A percentile compares a stretch with the other conserved stretches of the same genome.
Conservation (phyloP, 1,284 basidiomycete genomes). For the Fistulina hepatica region DNA sequence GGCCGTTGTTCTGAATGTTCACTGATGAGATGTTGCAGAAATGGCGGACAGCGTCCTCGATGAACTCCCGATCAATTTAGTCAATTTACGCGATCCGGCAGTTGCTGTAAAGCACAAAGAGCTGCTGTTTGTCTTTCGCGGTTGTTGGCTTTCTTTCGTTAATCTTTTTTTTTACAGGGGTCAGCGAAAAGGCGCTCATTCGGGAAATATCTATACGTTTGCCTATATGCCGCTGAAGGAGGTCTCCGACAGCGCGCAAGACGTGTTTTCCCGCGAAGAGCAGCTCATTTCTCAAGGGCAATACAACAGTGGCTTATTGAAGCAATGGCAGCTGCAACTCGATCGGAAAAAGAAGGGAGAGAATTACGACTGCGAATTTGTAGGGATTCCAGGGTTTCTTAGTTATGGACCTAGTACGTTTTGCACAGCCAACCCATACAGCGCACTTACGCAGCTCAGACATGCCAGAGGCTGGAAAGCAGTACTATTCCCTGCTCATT, state of each 20-base stretch:
- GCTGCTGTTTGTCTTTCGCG: constrained; percentile 21
- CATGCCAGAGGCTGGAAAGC: constrained; percentile 21
- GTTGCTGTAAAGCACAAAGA: constrained; percentile 20
- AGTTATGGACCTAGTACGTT: constrained; percentile 19
- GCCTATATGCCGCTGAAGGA: neutral
- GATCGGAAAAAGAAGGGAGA: constrained; percentile 19
- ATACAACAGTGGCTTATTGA: constrained; percentile 21
- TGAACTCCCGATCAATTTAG: constrained; percentile 18
- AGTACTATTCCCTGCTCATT: constrained; percentile 23
- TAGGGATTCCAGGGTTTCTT: constrained; percentile 18
- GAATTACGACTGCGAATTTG: constrained; percentile 24
- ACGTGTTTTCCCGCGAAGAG: constrained; percentile 14
- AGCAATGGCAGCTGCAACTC: constrained; percentile 27
- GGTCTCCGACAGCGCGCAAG: constrained; percentile 7
- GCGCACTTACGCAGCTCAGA: constrained; percentile 11
- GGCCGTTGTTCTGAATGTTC: constrained; percentile 5
- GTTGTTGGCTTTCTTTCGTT: neutral
- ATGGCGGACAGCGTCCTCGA: constrained; percentile 20
- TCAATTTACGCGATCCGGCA: constrained; percentile 21
- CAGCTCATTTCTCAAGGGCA: constrained; percentile 5
- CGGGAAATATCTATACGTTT: constrained; percentile 1
- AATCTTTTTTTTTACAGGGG: neutral
- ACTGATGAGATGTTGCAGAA: constrained; percentile 21
- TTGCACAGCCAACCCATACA: neutral
- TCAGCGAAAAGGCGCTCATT: constrained; percentile 2